Evolutionary conservation across 2,329 filamentous ascomycete genomes (phyloP), one percentile per base, ranked within the genome.

Genomic region (Davidsoniella neocaledoniae): DNA sequence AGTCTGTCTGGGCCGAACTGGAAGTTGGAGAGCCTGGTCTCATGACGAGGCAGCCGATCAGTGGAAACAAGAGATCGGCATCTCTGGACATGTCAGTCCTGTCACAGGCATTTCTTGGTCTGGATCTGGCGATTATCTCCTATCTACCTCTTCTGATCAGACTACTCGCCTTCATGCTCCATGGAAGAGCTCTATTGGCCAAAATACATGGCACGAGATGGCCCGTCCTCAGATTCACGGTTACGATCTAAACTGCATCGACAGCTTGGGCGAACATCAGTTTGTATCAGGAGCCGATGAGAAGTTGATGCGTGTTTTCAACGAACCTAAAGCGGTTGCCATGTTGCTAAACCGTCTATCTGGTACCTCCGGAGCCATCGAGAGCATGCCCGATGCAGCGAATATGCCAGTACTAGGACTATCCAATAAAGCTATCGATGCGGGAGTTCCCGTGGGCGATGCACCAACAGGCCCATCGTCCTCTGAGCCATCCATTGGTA

Each of bases 221-320:
- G 83, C 88, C 1, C 74, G 91, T 46, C 91, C 91, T 3, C 91
- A 98, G 62, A 98, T 98, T 56, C 91, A 98, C 62, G 91, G 91
- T 37, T 98, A 98, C 63, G 90, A 98, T 62, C 73, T 98, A 49
- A 98, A 96, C 68, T 96, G 91, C 63, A 80, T 96, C 55, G 83
- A 87, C 59, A 75, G 79, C 0, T 70, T 95, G 4, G 79, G 77
- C 6, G 64, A 74, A 6, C 73, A 77, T 6, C 82, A 81, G 57
- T 98, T 98, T 61, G 82, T 96, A 19, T 94, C 88, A 2, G 91
- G 91, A 5, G 91, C 91, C 2, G 91, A 98, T 56, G 91, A 98
- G 68, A 98, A 98, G 66, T 76, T 98, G n/a, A 76, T 98, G 62
- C 82, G 91, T 21, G 90, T 98, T 2, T 98, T 98, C 64, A 81